phyloP scores from a whole-genome alignment of 1,139 yeast genomes.

The Lodderomyces theae region DNA sequence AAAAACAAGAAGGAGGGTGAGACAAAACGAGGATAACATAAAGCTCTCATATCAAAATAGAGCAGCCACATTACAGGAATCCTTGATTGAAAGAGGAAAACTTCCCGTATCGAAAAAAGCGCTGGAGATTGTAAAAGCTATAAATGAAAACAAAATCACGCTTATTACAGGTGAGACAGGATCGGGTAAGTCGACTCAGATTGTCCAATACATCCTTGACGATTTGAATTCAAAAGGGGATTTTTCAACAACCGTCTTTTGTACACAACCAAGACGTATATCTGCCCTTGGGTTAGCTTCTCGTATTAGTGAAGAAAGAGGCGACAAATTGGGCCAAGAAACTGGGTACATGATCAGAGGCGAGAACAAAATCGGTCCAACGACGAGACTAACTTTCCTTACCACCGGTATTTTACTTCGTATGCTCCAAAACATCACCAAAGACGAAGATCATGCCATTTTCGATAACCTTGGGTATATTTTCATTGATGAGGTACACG shows the following conservation, averaged over 20 bases:
- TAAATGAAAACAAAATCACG: conserved; percentile 61
- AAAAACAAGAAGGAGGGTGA: conserved; percentile 7
- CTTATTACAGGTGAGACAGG: conserved; percentile 96
- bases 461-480: conserved; percentile 64
- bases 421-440: conserved; percentile 57
- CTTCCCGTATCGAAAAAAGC: conserved; percentile 85
- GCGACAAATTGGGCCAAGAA: conserved; percentile 65
- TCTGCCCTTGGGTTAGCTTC: conserved; percentile 95
- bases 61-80: conserved; percentile 10
- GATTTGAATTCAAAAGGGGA: conserved; percentile 46
- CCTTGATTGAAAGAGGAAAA: conserved; percentile 38
- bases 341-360: conserved; percentile 92
- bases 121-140: conserved; percentile 51
- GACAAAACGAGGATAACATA: conserved; percentile 18
- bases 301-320: conserved; percentile 83
- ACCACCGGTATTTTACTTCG: conserved; percentile 91
- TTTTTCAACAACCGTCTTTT: conserved; percentile 59
- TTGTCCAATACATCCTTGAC: conserved; percentile 86
- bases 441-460: conserved; percentile 13
- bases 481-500: conserved; percentile 94
- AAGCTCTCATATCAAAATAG: conserved; percentile 21
- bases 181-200: conserved; percentile 91
- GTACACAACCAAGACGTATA: conserved; percentile 95
- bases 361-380: conserved; percentile 61
- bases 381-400: conserved; percentile 76